Evolutionary conservation across 1,284 basidiomycete genomes (phyloP), one percentile per base, ranked within the genome.

Genomic region (Austroboletus niveus): DNA sequence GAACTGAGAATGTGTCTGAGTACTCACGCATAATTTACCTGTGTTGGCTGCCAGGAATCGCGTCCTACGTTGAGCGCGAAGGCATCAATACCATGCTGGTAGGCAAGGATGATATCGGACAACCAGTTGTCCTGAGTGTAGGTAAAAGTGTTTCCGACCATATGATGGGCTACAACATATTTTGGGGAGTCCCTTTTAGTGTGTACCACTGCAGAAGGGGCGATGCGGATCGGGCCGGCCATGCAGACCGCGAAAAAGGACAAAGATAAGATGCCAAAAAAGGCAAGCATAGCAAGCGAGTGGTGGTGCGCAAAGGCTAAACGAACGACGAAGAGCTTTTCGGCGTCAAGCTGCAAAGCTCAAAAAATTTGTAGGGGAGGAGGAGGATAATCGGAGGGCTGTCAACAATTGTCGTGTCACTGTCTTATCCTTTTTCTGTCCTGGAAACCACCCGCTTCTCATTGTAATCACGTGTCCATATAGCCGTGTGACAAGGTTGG

Each of bases 1-100:
- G 30, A 50, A 43, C 32, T 42, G 20, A 36, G 20, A 14, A 15
- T 49, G 53, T 22, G 42, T 42, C 22, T 31, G 8, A 5, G 47
- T 53, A 79, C 80, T 64, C 60, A 92, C 73, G 89, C 90, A 56
- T 85, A 79, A n/a, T 74, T 72, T 11, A 89, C 80, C 43, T 82
- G 78, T 48, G 71, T 74, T 43, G 78, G 70, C 63, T 89, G 79
- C 85, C 87, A 92, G 30, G 67, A 63, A 62, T 90, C 87, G 1
- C 64, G 69, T 14, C 90, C 85, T 35, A 84, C 74, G 56, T 87
- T 87, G 48, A 87, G 68, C 3, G 82, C 84, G 62, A 87, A 87
- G 1, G 76, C 85, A 53, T 88, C 85, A 46, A 88, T 80, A 8
- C 84, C 84, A 48, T 71, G 75, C 3, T 73, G 69, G 58, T 79